These are phyloP conservation scores for Suhomyces bokatorum DNA, from an alignment of 1,139 yeast genomes.

Conservation along the genomic window DNA sequence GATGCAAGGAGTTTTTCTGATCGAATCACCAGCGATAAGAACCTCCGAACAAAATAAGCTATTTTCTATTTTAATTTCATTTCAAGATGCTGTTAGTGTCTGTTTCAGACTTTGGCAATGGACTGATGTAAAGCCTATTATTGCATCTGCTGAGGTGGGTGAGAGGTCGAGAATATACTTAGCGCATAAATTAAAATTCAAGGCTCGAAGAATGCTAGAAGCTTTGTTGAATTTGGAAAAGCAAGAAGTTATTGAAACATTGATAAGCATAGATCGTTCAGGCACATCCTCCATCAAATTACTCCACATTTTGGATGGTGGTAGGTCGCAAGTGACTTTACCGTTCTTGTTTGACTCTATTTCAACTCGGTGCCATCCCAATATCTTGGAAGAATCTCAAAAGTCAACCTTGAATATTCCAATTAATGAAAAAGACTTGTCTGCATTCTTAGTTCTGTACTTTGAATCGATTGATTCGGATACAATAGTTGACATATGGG, in stretches of 20 bases:
- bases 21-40: conserved; percentile 66
- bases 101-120: conserved; percentile 72
- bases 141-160: conserved; percentile 16
- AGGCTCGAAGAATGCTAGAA: conserved; percentile 68
- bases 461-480: conserved; percentile 68
- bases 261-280: conserved; percentile 42
- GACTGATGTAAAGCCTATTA: conserved; percentile 54
- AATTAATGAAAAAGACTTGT: conserved; percentile 42
- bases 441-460: conserved; percentile 58
- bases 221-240: conserved; percentile 71
- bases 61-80: conserved; percentile 57
- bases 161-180: conserved; percentile 56
- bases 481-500: conserved; percentile 75
- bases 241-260: conserved; percentile 67
- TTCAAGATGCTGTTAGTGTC: conserved; percentile 58
- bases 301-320: conserved; percentile 79
- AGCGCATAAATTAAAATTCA: conserved; percentile 69
- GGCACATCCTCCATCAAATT: conserved; percentile 42
- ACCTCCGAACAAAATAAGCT: conserved; percentile 56
- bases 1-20: conserved; percentile 82
- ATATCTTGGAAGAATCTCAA: conserved; percentile 29
- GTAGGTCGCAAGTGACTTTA: conserved; percentile 73
- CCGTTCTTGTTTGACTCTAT: conserved; percentile 66
- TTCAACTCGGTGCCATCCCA: conserved; percentile 36
- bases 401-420: conserved; percentile 47